Percentiles rank a stretch among this genome's conserved stretches.
phyloP scores from a whole-genome alignment of 2,329 filamentous ascomycete species.

The Paecilomyces sp. region DNA sequence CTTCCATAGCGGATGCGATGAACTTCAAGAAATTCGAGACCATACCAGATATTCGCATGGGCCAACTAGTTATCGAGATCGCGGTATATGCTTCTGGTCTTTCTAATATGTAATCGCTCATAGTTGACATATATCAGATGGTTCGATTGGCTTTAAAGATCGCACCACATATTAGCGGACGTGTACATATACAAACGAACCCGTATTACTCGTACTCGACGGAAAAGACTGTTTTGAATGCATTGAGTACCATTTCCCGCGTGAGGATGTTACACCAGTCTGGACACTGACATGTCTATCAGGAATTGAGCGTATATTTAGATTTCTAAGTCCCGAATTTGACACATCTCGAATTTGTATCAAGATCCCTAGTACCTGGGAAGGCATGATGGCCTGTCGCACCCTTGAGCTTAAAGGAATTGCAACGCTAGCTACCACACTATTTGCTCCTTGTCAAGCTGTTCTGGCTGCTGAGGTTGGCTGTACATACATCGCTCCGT shows the following conservation, averaged over 20 bases:
- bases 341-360: conserved; percentile 50
- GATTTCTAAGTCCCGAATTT: conserved; percentile 37
- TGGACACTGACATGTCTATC: neutral
- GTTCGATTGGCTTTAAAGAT: conserved; percentile 49
- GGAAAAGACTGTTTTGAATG: conserved; percentile 44
- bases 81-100: conserved; percentile 29
- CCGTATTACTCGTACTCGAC: conserved; percentile 48
- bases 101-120: neutral
- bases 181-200: conserved; percentile 55
- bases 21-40: conserved; percentile 32
- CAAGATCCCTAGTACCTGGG: conserved; percentile 58
- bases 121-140: conserved; percentile 34
- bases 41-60: conserved; percentile 29
- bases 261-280: neutral
- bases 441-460: conserved; percentile 58
- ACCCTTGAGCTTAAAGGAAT: conserved; percentile 48
- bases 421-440: conserved; percentile 54
- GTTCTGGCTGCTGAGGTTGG: conserved; percentile 50
- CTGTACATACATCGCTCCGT: conserved; percentile 57
- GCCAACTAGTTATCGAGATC: conserved; percentile 51
- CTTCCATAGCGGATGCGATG: conserved; percentile 16
- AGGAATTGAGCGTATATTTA: conserved; percentile 48
- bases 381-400: conserved; percentile 55
- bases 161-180: conserved; percentile 43
- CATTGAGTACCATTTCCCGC: conserved; percentile 35